Conservation (phyloP, 306 rosid genomes). For the Castanopsis chinensis region DNA sequence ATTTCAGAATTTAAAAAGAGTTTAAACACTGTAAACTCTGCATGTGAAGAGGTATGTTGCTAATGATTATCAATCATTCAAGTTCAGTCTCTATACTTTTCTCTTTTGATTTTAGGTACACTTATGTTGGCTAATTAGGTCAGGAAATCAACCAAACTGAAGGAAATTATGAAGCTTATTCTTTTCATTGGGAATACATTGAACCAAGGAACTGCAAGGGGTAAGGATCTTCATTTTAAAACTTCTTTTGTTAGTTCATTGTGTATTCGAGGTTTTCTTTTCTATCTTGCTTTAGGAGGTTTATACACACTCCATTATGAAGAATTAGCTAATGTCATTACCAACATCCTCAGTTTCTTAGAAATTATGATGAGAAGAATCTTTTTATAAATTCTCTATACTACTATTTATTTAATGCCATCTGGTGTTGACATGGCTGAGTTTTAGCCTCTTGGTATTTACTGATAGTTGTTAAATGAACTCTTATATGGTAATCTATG, state of each 20-base stretch:
- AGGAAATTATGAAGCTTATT: conserved; percentile 86
- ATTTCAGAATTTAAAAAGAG: conserved; percentile 79
- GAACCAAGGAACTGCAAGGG: conserved; percentile 99
- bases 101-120: conserved; percentile 30
- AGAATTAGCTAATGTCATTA: not conserved
- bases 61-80: conserved; percentile 16
- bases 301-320: not conserved
- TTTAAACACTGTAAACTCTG: conserved; percentile 72
- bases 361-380: not conserved
- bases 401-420: not conserved
- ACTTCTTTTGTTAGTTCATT: conserved; percentile 13
- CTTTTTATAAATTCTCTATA: not conserved
- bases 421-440: not conserved
- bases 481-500: not conserved
- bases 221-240: conserved; percentile 37
- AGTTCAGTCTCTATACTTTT: conserved; percentile 7
- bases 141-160: conserved; percentile 68
- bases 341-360: not conserved
- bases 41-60: conserved; percentile 82
- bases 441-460: not conserved
- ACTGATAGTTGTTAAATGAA: not conserved
- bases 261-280: conserved; percentile 1
- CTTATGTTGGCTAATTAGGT: conserved; percentile 53
- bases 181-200: conserved; percentile 87
- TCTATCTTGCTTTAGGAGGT: not conserved